Evolutionary conservation across 208 protist species (phyloP).

Genomic region (Leishmania turanica): DNA sequence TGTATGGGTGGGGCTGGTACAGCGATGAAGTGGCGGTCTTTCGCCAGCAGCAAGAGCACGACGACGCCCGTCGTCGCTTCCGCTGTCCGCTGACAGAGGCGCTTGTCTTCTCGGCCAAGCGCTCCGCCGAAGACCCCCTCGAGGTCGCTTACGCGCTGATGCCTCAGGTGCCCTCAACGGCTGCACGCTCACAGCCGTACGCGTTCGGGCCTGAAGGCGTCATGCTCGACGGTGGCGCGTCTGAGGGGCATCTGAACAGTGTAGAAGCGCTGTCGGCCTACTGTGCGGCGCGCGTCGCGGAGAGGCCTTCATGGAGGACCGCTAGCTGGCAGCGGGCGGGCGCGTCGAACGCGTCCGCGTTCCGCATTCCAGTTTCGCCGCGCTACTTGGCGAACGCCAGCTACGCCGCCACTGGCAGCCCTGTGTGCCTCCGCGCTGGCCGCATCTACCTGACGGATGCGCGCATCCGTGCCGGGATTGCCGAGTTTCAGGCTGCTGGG

Average conservation of each 20-base stretch:
- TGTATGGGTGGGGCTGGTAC: not conserved
- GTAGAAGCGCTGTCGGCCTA: constrained; percentile 19
- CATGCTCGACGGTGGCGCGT: not conserved
- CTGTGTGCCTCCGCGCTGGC: constrained; percentile 21
- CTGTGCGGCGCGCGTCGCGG: constrained; percentile 22
- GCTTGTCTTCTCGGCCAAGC: not conserved
- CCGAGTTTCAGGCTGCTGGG: constrained; percentile 8
- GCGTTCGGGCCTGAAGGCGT: not conserved
- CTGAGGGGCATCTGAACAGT: not conserved
- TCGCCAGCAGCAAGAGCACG: not conserved
- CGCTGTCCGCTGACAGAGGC: constrained; percentile 5
- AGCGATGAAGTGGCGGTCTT: not conserved
- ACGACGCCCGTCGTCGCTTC: not conserved
- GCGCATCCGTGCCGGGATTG: constrained; percentile 13
- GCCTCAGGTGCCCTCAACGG: not conserved
- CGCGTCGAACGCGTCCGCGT: not conserved
- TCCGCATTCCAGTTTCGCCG: constrained; percentile 8
- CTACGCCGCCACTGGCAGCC: constrained; percentile 26
- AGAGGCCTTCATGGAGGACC: constrained; percentile 1
- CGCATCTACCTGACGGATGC: constrained; percentile 18
- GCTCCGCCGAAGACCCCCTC: not conserved
- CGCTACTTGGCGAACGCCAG: constrained; percentile 11
- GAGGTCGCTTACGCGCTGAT: constrained; percentile 1
- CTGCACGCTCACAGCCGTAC: not conserved
- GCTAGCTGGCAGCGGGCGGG: not conserved